Percentiles rank a stretch among this genome's conserved stretches.
Conservation (phyloP, 148 eudicot genomes). For the Amaranthus palmeri region DNA sequence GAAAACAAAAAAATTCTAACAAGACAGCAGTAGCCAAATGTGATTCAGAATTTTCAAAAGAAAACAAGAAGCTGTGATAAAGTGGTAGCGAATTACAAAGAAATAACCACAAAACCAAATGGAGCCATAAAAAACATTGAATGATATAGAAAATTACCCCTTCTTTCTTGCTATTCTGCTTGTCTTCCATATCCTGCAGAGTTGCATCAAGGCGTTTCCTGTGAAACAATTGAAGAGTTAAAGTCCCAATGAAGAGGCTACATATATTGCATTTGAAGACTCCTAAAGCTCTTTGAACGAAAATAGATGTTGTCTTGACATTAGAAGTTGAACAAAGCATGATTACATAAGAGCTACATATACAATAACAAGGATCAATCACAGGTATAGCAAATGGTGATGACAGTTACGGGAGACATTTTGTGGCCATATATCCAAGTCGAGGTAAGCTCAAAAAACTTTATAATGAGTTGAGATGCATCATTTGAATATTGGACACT, state of each 20-base stretch:
- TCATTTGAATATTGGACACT: too few relatives aligned
- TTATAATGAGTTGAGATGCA: too few relatives aligned
- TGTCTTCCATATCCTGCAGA: slow-evolving; percentile 86
- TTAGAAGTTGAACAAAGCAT: too few relatives aligned
- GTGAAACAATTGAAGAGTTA: slow-evolving; percentile 14
- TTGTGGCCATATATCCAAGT: too few relatives aligned
- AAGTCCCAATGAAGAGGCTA: neutral
- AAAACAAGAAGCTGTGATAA: neutral
- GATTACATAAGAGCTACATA: too few relatives aligned
- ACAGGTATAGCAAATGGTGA: too few relatives aligned
- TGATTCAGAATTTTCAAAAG: neutral
- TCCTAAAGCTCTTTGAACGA: too few relatives aligned
- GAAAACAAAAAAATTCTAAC: too few relatives aligned
- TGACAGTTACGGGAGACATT: too few relatives aligned
- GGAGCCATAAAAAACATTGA: neutral
- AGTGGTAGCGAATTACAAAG: neutral
- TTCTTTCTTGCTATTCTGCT: slow-evolving; percentile 92
- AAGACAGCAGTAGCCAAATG: neutral
- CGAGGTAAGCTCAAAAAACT: too few relatives aligned
- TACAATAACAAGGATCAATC: too few relatives aligned
- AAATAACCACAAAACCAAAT: neutral
- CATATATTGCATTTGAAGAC: neutral
- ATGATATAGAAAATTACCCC: slow-evolving; percentile 41
- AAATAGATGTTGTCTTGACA: too few relatives aligned
- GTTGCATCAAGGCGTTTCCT: slow-evolving; percentile 92